These are phyloP conservation scores for Stropharia rugosoannulata DNA, from an alignment of 768 basidiomycete species.

Conservation along the genomic window DNA sequence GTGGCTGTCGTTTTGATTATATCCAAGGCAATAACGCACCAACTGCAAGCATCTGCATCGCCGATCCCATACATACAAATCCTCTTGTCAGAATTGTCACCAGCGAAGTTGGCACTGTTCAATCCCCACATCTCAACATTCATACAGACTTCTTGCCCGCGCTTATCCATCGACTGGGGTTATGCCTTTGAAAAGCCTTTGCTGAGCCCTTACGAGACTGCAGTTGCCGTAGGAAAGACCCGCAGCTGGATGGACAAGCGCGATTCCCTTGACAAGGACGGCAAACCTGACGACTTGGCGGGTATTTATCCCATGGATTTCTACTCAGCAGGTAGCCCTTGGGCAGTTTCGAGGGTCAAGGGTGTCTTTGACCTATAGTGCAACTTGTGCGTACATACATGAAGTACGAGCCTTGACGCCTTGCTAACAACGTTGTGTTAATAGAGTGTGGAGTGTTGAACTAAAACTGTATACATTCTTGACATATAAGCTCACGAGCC, in stretches of 20 bases:
- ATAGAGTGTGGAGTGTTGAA: too few species aligned
- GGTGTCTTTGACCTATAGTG: slow-evolving; percentile 38
- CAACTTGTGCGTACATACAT: neutral
- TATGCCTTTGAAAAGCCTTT: slow-evolving; percentile 91
- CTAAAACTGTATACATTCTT: too few species aligned
- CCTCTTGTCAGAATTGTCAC: slow-evolving; percentile 94
- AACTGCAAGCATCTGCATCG: slow-evolving; percentile 52
- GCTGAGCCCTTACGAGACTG: slow-evolving; percentile 90
- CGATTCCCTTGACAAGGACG: slow-evolving; percentile 14
- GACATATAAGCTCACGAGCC: too few species aligned
- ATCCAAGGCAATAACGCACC: slow-evolving; percentile 68
- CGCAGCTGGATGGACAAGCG: slow-evolving; percentile 60
- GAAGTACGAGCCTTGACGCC: neutral
- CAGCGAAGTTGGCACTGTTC: slow-evolving; percentile 88
- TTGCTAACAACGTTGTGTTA: too few species aligned
- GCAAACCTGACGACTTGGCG: slow-evolving; percentile 20
- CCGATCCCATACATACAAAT: slow-evolving; percentile 84
- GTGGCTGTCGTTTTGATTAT: neutral
- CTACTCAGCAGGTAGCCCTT: slow-evolving; percentile 78
- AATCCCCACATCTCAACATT: slow-evolving; percentile 81
- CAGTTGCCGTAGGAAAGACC: slow-evolving; percentile 74
- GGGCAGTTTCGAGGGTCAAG: slow-evolving; percentile 66
- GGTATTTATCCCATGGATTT: slow-evolving; percentile 95
- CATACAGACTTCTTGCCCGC: slow-evolving; percentile 95
- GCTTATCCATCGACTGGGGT: slow-evolving; percentile 98